Evolutionary conservation across 371 early-diverging fungal genomes (phyloP), one percentile per base, ranked within the genome.

Genomic region (Mortierella sp.): DNA sequence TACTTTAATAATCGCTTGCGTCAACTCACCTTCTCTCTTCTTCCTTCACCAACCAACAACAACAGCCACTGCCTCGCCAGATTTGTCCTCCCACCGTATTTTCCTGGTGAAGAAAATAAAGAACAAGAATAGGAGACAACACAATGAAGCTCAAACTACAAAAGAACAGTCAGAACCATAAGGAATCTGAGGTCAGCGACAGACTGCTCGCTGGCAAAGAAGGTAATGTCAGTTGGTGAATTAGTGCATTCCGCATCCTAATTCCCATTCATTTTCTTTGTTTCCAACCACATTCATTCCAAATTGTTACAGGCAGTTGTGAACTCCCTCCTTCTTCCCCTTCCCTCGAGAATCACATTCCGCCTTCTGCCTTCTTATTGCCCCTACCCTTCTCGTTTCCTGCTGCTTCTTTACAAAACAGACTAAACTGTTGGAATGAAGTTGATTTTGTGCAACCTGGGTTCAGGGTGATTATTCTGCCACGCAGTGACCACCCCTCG

Each of bases 101-200:
- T 8, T 11, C 7, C 36, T 8, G n/a, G n/a, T n/a, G 19, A 41
- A 38, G 24, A 13, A 11, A 55, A 61, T 8, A 38, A 19, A 21
- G 28, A 53, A 21, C 33, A 57, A 52, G 7, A 43, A 58, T 8
- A 32, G 50, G 7, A 36, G 36, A 36, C 36, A 36, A 6, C 36
- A 58, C 45, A 4, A 77, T 77, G 77, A 77, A 77, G 58, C 65
- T 77, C 72, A 77, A 62, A 65, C 43, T 72, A 21, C 77, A 72
- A 61, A 72, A 65, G 32, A 65, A 69, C 41, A 13, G 28, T 43
- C 78, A 66, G 73, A 13, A 47, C 21, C 62, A 43, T 28, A 69
- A 73, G 63, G 77, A 72, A 72, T 65, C 65, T 13, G 63, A 65
- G 28, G 21, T 43, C 1, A 32, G 48, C 47, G 48, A 21, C 16